phyloP scores from a whole-genome alignment of 1,284 basidiomycete species.

The Pseudozyma sp. region DNA sequence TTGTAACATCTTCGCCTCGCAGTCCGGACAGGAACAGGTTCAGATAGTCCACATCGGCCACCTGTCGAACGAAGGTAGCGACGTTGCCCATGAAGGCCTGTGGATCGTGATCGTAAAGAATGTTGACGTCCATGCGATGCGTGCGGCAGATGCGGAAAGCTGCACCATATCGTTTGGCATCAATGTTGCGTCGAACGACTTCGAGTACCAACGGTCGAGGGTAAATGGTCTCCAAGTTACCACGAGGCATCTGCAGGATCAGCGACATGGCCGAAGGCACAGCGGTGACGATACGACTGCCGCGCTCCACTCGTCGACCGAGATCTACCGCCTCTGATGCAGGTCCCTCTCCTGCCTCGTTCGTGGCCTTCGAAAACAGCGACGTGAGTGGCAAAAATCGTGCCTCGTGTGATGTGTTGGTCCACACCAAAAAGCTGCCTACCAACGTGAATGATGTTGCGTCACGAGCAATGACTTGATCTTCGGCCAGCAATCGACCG shows the following conservation, averaged over 20 bases:
- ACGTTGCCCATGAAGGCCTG: constrained; percentile 75
- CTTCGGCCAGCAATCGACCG: constrained; percentile 75
- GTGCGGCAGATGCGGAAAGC: constrained; percentile 91
- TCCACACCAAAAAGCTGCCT: constrained; percentile 85
- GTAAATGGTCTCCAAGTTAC: constrained; percentile 94
- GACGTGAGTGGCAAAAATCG: constrained; percentile 77
- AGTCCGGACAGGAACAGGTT: constrained; percentile 90
- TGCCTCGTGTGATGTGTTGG: constrained; percentile 84
- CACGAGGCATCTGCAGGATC: constrained; percentile 94
- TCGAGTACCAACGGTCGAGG: constrained; percentile 91
- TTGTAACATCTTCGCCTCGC: constrained; percentile 69
- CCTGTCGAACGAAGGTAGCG: constrained; percentile 80
- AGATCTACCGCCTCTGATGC: constrained; percentile 44
- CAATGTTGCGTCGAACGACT: constrained; percentile 59
- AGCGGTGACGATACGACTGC: constrained; percentile 63
- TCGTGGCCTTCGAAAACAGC: constrained; percentile 43
- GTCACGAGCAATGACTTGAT: constrained; percentile 73
- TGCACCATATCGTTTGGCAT: constrained; percentile 75
- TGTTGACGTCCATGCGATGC: constrained; percentile 90
- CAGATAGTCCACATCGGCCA: constrained; percentile 89
- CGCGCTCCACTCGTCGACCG: constrained; percentile 63
- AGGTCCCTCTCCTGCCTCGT: constrained; percentile 8
- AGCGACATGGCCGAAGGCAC: constrained; percentile 75
- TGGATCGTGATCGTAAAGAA: constrained; percentile 83
- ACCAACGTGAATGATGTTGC: constrained; percentile 85